Evolutionary conservation across 345 rosid species (phyloP).

Genomic region (Erysimum cheiranthoides): DNA sequence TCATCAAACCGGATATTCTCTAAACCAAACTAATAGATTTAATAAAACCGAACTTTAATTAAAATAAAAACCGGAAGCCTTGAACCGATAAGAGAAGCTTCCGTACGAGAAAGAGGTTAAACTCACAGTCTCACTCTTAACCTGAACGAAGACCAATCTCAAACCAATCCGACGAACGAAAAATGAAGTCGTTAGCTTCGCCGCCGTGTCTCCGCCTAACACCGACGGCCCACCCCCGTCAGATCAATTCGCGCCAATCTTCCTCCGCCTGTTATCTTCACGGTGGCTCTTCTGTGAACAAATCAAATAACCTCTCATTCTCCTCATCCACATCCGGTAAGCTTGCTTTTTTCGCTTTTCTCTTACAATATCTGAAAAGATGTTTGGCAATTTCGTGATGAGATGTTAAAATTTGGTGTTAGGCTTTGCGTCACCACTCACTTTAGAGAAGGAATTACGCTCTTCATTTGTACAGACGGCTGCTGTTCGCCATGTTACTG

Average conservation of each 20-base stretch:
- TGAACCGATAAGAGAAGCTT: conserved; percentile 21
- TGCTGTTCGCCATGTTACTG: conserved; percentile 74
- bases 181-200: conserved; percentile 45
- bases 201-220: conserved; percentile 43
- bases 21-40: conserved; percentile 13
- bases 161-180: conserved; percentile 13
- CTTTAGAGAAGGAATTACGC: conserved; percentile 47
- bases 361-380: background rate
- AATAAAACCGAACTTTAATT: background rate
- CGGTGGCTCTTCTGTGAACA: conserved; percentile 24
- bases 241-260: conserved; percentile 7
- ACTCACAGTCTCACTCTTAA: conserved; percentile 6
- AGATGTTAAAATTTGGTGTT: background rate
- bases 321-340: conserved; percentile 52
- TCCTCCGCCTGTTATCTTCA: background rate
- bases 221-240: conserved; percentile 27
- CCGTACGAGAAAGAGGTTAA: background rate
- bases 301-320: conserved; percentile 46
- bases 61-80: conserved; percentile 4
- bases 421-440: conserved; percentile 46
- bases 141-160: conserved; percentile 10
- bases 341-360: background rate
- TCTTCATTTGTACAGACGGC: conserved; percentile 50
- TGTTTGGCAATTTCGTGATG: background rate
- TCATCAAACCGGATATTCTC: conserved; percentile 14